Evolutionary conservation across 1,284 basidiomycete genomes (phyloP).

Genomic region (Moesziomyces sp.): DNA sequence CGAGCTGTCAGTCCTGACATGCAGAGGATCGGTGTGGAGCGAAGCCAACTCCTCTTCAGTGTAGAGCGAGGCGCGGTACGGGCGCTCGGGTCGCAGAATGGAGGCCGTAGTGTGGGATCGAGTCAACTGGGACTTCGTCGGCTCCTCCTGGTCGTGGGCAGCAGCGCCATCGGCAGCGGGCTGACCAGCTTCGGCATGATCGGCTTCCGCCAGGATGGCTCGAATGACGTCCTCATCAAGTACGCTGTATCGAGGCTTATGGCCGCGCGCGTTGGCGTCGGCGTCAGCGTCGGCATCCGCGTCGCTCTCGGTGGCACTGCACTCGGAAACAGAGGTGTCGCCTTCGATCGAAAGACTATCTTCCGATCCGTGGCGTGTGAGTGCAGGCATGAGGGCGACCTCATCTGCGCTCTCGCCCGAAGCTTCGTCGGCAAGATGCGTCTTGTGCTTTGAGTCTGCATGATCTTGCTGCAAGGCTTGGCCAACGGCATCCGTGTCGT

Average conservation of each 20-base stretch:
- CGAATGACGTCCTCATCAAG: constrained; percentile 41
- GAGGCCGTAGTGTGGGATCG: constrained; percentile 33
- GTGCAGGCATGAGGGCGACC: constrained; percentile 23
- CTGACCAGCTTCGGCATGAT: background rate
- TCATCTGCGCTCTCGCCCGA: constrained; percentile 20
- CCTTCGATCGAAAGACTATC: constrained; percentile 22
- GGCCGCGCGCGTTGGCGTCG: constrained; percentile 10
- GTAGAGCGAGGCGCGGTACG: constrained; percentile 54
- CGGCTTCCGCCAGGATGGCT: constrained; percentile 33
- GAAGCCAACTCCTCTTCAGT: constrained; percentile 49
- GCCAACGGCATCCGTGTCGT: constrained; percentile 33
- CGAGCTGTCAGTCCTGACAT: constrained; percentile 39
- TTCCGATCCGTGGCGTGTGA: constrained; percentile 13
- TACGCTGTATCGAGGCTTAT: constrained; percentile 32
- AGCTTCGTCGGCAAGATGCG: constrained; percentile 1
- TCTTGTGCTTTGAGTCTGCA: background rate
- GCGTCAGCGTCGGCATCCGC: constrained; percentile 18
- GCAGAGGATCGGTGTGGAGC: constrained; percentile 9
- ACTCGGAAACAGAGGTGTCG: constrained; percentile 39
- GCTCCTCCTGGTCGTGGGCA: background rate
- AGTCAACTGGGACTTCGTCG: constrained; percentile 12
- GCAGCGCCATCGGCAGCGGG: background rate
- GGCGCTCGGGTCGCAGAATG: constrained; percentile 26
- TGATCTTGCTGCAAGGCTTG: constrained; percentile 6
- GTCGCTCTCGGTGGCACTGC: constrained; percentile 38